These are phyloP conservation scores for Tylopilus subfusipes DNA, from an alignment of 768 basidiomycete genomes.

Conservation along the genomic window DNA sequence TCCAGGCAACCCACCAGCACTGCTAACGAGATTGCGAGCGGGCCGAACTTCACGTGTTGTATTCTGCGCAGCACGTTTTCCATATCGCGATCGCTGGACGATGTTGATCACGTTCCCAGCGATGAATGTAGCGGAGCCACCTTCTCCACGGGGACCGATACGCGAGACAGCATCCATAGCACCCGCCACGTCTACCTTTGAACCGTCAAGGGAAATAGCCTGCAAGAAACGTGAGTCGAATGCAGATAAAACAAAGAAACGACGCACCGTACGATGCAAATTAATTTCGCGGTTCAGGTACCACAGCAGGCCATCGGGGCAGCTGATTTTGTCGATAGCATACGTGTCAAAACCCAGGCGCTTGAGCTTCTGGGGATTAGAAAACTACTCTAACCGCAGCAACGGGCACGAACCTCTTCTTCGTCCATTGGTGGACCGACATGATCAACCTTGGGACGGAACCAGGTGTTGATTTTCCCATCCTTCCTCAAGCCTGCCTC, in stretches of 20 bases:
- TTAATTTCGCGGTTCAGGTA: slow-evolving; percentile 62
- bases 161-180: slow-evolving; percentile 63
- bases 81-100: slow-evolving; percentile 70
- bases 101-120: slow-evolving; percentile 55
- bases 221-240: slow-evolving; percentile 25
- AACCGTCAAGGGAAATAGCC: slow-evolving; percentile 58
- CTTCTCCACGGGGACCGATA: slow-evolving; percentile 36
- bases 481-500: slow-evolving; percentile 49
- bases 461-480: slow-evolving; percentile 65
- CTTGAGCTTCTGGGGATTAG: slow-evolving; percentile 46
- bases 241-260: background rate
- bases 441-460: slow-evolving; percentile 42
- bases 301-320: slow-evolving; percentile 68
- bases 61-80: slow-evolving; percentile 56
- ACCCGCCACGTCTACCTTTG: slow-evolving; percentile 45
- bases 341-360: slow-evolving; percentile 73
- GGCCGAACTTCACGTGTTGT: slow-evolving; percentile 52
- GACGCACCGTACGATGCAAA: slow-evolving; percentile 70
- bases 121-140: slow-evolving; percentile 58
- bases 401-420: slow-evolving; percentile 49
- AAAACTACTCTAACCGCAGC: background rate
- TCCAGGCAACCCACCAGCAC: slow-evolving; percentile 42
- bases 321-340: slow-evolving; percentile 77
- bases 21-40: slow-evolving; percentile 54
- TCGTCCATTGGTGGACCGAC: slow-evolving; percentile 50